Evolutionary conservation across 306 rosid genomes (phyloP), one percentile per base, ranked within the genome.

Genomic region (Phaseolus lunatus): DNA sequence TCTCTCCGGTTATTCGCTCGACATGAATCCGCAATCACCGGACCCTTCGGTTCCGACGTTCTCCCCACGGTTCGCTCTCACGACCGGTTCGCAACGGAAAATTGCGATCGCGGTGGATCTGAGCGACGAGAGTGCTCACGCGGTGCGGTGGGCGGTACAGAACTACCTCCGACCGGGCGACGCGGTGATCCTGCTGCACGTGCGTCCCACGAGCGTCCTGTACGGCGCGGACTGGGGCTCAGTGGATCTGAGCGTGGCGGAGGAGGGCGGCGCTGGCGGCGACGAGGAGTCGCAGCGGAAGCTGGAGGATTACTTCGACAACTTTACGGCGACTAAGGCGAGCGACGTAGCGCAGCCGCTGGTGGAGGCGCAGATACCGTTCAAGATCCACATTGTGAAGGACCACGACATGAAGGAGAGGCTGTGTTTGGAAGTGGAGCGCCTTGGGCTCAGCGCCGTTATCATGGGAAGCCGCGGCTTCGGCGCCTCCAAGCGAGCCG

Each of bases 161-260:
- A 86, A 95, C 84, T 95, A 95, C 69, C 92, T 95, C 73, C 94
- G 97, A 0, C 98, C 97, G 2, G 89, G 91, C 0, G 99, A 95
- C 84, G 50, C 78, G 39, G 97, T 95, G 39, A 83, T 92, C 81
- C 95, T 95, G 75, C 96, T 95, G 65, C 96, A 95, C 89, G 99
- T 92, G 26, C 93, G 89, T 0, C 91, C 99, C 71, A 91, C 96
- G 6, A 81, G 75, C 87, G 89, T 85, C 75, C 92, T 95, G 58
- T 95, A 92, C 79, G 99, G 99, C 41, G 98, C 99, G 4, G 99
- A 95, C 61, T 95, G 98, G 97, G 98, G 99, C 54, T 78, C 94
- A 67, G 81, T 82, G 11, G 85, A 86, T 9, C 22, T 43, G 3
- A 85, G 33, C 67, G 50, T 47, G 4, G 27, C 45, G 43, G 63